A percentile compares a stretch with the other conserved stretches of the same genome.
Evolutionary conservation across 2,329 filamentous ascomycete genomes (phyloP).

Genomic region (Epichloe elymi): DNA sequence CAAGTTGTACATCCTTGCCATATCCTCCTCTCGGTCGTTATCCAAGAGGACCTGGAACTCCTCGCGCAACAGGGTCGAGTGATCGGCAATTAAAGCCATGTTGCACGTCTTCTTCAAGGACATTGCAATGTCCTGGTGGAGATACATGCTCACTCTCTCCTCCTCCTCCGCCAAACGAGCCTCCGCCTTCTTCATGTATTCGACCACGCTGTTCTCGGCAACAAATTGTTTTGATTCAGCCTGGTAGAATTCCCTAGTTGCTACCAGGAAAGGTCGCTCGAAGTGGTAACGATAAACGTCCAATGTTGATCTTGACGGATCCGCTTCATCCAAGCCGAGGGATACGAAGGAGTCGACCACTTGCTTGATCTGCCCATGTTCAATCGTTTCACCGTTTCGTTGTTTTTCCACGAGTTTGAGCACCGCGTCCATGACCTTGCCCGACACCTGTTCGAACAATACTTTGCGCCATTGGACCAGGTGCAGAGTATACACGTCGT

Average conservation of each 20-base stretch:
- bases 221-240: conserved; percentile 90
- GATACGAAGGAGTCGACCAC: conserved; percentile 96
- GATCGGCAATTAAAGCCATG: conserved; percentile 76
- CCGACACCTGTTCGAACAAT: conserved; percentile 71
- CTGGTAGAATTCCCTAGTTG: conserved; percentile 77
- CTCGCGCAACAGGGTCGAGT: conserved; percentile 74
- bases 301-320: conserved; percentile 84
- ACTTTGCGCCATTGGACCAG: conserved; percentile 91
- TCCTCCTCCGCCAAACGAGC: conserved; percentile 81
- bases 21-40: conserved; percentile 87
- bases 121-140: conserved; percentile 78
- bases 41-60: conserved; percentile 93
- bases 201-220: conserved; percentile 91
- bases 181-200: conserved; percentile 99
- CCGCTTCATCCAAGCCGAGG: conserved; percentile 82
- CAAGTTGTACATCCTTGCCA: conserved; percentile 91
- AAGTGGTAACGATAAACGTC: conserved; percentile 92
- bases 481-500: conserved; percentile 95
- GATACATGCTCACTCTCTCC: conserved; percentile 79
- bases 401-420: conserved; percentile 94
- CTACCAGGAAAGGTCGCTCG: conserved; percentile 78
- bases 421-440: conserved; percentile 89
- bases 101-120: conserved; percentile 81
- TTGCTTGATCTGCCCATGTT: conserved; percentile 91
- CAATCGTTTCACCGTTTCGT: conserved; percentile 92